Evolutionary conservation across 208 protist species (phyloP).

Genomic region (Crithidia brevicula): DNA sequence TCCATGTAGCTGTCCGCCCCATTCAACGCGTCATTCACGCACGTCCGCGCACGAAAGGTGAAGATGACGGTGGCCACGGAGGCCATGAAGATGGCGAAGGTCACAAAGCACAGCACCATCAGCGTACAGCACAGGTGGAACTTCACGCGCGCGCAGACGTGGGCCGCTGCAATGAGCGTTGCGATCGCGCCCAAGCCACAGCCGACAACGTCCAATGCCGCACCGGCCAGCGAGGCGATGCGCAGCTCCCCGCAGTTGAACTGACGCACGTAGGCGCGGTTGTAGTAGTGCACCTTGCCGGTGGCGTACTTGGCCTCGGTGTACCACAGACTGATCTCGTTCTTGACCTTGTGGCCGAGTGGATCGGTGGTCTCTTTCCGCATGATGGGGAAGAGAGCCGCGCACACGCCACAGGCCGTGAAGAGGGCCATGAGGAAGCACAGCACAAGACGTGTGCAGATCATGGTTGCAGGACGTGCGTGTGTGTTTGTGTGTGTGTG

Average conservation of each 20-base stretch:
- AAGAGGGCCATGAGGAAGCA: slow-evolving; percentile 28
- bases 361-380: neutral
- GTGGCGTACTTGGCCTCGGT: slow-evolving; percentile 13
- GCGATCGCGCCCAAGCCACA: slow-evolving; percentile 18
- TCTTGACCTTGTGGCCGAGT: neutral
- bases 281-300: neutral
- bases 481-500: too few relatives aligned
- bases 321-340: slow-evolving; percentile 25
- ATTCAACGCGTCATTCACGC: slow-evolving; percentile 7
- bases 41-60: neutral
- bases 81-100: slow-evolving; percentile 15
- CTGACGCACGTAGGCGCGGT: slow-evolving; percentile 12
- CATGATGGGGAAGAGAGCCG: slow-evolving; percentile 33
- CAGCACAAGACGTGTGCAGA: slow-evolving; percentile 13
- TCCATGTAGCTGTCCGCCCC: slow-evolving; percentile 5
- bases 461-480: slow-evolving; percentile 12
- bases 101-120: slow-evolving; percentile 25
- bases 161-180: slow-evolving; percentile 17
- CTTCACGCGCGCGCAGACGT: slow-evolving; percentile 16
- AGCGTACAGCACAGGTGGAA: slow-evolving; percentile 30
- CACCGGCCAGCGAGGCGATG: neutral
- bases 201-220: slow-evolving; percentile 17
- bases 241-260: slow-evolving; percentile 6
- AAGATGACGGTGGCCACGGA: slow-evolving; percentile 19
- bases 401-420: slow-evolving; percentile 24